Conservation (phyloP, 805 yeast species). For the Torulaspora indica region DNA sequence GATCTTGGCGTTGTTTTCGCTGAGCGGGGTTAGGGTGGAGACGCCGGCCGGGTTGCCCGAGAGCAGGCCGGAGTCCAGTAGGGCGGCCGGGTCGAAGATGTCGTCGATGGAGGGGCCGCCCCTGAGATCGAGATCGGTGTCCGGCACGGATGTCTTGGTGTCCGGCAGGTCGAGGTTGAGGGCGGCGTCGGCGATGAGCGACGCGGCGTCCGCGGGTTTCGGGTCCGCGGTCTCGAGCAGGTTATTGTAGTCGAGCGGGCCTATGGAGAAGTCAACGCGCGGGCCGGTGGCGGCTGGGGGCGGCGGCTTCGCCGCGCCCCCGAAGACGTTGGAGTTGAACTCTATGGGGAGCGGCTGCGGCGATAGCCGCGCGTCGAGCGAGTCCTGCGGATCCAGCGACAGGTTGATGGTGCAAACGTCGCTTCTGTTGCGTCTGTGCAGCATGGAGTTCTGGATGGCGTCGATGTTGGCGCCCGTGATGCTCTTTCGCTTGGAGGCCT, state of each 20-base stretch:
- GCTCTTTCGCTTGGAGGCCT: conserved; percentile 12
- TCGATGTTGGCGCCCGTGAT: conserved; percentile 10
- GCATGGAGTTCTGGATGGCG: conserved; percentile 5
- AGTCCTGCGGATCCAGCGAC: conserved; percentile 9
- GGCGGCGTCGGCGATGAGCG: conserved; percentile 6
- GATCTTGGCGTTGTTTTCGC: neutral
- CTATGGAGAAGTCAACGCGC: conserved; percentile 6
- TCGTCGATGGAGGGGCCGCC: conserved; percentile 3
- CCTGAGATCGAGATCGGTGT: no score
- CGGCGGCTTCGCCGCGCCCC: no score
- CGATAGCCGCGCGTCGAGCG: conserved; percentile 9
- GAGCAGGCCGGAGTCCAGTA: neutral
- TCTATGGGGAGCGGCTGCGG: conserved; percentile 10
- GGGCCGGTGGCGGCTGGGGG: neutral
- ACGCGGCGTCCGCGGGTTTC: neutral
- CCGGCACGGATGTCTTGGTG: neutral
- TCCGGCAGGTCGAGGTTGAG: no score
- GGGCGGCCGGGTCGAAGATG: neutral
- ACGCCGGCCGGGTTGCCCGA: neutral
- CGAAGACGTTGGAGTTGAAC: conserved; percentile 10
- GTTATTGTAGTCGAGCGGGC: conserved; percentile 8
- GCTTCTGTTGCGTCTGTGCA: conserved; percentile 14
- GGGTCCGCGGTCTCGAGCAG: neutral
- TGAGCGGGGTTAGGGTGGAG: conserved; percentile 3
- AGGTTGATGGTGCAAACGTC: conserved; percentile 11